Base-by-base conservation (phyloP, 441 rosid species). In the Theobroma grandiflorum region DNA sequence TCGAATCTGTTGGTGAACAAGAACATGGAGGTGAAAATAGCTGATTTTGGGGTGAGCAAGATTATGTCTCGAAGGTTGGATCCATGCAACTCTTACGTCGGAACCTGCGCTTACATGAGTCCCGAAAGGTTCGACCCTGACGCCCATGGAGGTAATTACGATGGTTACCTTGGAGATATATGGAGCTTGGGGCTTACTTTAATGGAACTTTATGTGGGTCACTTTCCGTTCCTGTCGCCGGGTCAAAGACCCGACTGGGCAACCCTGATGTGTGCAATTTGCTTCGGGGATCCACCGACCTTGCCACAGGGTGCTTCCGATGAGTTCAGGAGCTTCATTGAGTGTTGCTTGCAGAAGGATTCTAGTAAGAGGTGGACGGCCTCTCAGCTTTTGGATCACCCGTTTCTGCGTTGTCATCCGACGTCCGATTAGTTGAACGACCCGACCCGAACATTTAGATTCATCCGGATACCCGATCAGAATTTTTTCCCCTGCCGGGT, bases 211-310 rank as follows among this genome's bases (percentile, higher is more conserved):
- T 86, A 89, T 20, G 38, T 91, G 75, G 99, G 99, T 37, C 91
- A 94, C 42, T 95, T 92, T 37, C 99, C 97, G 16, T 83, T 95
- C 14, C 77, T 93, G 5, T 88, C 85, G 1, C 88, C 86, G 26
- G 98, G 94, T n/a, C 98, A 96, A 78, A 87, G 96, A 84, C 97
- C 98, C 52, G 96, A 95, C 40, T 96, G 98, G 99, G 96, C 98
- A 0, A 91, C 98, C 12, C 72, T 96, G 4, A 96, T 96, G 98
- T 96, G 99, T 59, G 96, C 98, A 4, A 95, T 96, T 35, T 96
- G 99, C 80, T 93, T 96, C 63, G 92, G 96, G 3, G 98, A 96
- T 11, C 95, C 97, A 38, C 99, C 99, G 15, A 59, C 79, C 38
- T 78, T 88, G 71, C 98, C 99, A 26, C 90, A 82, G 12, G 81